Evolutionary conservation across 2,329 filamentous ascomycete species (phyloP).

Genomic region (Epichloe sibirici): DNA sequence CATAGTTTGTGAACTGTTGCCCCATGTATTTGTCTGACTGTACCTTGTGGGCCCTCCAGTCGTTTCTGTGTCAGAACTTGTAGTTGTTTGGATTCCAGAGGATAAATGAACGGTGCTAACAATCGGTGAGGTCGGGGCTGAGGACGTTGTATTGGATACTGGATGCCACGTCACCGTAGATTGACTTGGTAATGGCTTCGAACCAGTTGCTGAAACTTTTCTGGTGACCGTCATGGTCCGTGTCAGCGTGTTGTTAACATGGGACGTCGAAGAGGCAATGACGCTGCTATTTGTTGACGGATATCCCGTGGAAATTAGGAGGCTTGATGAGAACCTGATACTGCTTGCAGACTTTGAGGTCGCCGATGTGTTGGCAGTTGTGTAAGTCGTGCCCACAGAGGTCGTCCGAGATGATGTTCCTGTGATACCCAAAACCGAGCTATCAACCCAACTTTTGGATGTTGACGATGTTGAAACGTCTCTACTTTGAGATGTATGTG

Average conservation of each 20-base stretch:
- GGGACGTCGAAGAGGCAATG: not conserved
- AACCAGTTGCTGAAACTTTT: not conserved
- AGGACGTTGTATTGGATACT: not conserved
- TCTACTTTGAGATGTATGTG: not conserved
- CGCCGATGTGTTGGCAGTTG: not conserved
- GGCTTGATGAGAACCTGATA: not conserved
- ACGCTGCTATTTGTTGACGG: not conserved
- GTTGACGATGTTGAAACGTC: not conserved
- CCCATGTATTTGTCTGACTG: not conserved
- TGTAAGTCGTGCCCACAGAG: not conserved
- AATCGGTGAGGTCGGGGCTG: not conserved
- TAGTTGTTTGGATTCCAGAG: not conserved
- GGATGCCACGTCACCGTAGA: not conserved
- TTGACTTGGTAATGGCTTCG: not conserved
- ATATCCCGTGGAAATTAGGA: not conserved
- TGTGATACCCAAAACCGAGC: conserved; percentile 6
- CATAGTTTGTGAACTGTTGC: not conserved
- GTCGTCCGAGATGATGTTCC: not conserved
- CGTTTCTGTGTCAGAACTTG: not conserved
- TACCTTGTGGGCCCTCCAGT: not conserved
- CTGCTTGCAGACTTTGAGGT: not conserved
- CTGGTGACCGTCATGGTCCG: not conserved
- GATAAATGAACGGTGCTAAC: not conserved
- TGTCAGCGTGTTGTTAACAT: not conserved
- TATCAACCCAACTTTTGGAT: not conserved